phyloP scores from a whole-genome alignment of 352 stramenopile genomes.

The Pythium sukuiense region DNA sequence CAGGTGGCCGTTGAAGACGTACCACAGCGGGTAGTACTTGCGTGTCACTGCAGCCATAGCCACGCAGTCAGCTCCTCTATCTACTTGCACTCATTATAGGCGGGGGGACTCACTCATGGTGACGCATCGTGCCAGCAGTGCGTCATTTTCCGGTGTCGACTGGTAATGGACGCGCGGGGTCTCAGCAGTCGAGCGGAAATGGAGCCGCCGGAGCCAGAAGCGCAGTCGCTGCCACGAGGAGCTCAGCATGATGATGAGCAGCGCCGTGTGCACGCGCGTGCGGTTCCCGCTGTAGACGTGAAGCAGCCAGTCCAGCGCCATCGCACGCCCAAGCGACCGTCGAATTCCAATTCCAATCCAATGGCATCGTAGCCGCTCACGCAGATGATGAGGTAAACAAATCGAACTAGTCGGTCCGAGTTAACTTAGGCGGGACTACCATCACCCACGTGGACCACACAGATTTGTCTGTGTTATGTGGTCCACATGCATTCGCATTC shows the following conservation, averaged over 20 bases:
- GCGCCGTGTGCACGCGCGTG: constrained; percentile 6
- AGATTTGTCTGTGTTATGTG: background rate
- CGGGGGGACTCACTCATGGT: constrained; percentile 43
- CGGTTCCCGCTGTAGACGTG: constrained; percentile 5
- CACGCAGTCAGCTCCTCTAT: background rate
- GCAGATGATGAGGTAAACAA: constrained; percentile 16
- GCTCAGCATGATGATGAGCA: constrained; percentile 12
- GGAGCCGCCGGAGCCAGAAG: constrained; percentile 24
- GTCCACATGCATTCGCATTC: constrained; percentile 14
- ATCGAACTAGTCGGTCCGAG: background rate
- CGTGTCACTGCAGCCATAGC: constrained; percentile 28
- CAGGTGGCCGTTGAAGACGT: constrained; percentile 66
- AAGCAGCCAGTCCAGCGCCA: background rate
- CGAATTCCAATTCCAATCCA: background rate
- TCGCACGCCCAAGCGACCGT: background rate
- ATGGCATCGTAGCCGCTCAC: constrained; percentile 2
- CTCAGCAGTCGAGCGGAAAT: constrained; percentile 44
- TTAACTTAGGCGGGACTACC: constrained; percentile 7
- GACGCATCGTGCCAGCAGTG: constrained; percentile 36
- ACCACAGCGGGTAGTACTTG: constrained; percentile 63
- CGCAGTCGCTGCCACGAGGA: constrained; percentile 20
- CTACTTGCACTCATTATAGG: background rate
- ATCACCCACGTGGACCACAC: background rate
- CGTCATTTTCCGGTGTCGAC: constrained; percentile 34
- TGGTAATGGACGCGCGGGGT: constrained; percentile 44